phyloP scores from a whole-genome alignment of 1,284 basidiomycete species.

The Sporisorium iseilematis-ciliati region DNA sequence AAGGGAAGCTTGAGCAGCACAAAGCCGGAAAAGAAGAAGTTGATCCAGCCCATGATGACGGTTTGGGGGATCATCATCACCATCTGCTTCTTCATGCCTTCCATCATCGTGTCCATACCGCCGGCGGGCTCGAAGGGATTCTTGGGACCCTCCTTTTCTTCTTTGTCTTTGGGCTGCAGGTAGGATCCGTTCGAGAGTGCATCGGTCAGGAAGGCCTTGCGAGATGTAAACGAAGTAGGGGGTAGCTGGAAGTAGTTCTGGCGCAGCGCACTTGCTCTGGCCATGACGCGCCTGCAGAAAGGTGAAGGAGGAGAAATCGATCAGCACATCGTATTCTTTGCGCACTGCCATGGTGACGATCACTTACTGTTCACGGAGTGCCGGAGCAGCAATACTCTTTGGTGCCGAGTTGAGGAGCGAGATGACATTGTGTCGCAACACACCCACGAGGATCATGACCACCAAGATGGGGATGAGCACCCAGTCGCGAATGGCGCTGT shows the following conservation, averaged over 20 bases:
- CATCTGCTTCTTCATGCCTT: constrained; percentile 98
- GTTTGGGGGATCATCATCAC: constrained; percentile 77
- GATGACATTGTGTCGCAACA: constrained; percentile 93
- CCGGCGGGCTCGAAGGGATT: constrained; percentile 84
- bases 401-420: constrained; percentile 85
- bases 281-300: constrained; percentile 57
- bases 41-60: constrained; percentile 99
- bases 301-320: neutral
- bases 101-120: constrained; percentile 98
- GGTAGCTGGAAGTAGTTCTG: constrained; percentile 60
- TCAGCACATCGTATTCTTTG: neutral
- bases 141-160: constrained; percentile 69
- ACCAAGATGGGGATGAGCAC: constrained; percentile 95
- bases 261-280: constrained; percentile 54
- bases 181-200: constrained; percentile 61
- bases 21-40: constrained; percentile 98
- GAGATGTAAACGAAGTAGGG: constrained; percentile 54
- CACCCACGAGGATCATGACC: constrained; percentile 96
- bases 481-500: constrained; percentile 72
- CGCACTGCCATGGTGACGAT: too few species aligned
- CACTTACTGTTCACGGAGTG: constrained; percentile 92
- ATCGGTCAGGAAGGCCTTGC: constrained; percentile 56
- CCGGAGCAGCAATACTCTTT: constrained; percentile 81
- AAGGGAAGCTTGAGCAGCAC: constrained; percentile 97
- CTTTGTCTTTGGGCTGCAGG: constrained; percentile 56